A percentile compares a stretch with the other conserved stretches of the same genome.
phyloP scores from a whole-genome alignment of 176 grass and related monocot species.

The Themeda triandra region DNA sequence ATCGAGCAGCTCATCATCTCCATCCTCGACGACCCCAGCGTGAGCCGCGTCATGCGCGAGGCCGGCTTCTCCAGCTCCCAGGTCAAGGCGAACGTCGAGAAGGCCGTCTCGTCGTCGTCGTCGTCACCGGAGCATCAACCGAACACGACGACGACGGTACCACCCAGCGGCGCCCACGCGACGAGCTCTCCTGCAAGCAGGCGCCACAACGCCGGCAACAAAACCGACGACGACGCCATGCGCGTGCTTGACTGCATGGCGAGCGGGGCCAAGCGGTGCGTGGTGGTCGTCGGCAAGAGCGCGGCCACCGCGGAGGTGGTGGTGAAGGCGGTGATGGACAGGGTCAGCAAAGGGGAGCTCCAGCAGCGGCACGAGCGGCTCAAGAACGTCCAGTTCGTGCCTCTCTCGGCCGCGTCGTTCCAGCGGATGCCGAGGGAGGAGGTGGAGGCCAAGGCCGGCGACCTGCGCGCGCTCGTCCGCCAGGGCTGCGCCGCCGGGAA shows the following conservation, averaged over 20 bases:
- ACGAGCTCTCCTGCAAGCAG: background rate
- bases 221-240: conserved; percentile 37
- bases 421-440: conserved; percentile 44
- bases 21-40: conserved; percentile 95
- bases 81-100: conserved; percentile 81
- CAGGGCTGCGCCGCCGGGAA: conserved; percentile 46
- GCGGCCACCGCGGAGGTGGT: conserved; percentile 21
- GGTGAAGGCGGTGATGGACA: conserved; percentile 74
- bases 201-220: too few relatives aligned
- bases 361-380: conserved; percentile 41
- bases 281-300: conserved; percentile 60
- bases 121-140: background rate
- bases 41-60: conserved; percentile 95
- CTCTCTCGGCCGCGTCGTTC: conserved; percentile 52
- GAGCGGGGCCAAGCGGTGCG: conserved; percentile 29
- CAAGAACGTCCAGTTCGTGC: conserved; percentile 68
- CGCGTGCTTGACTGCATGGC: conserved; percentile 60
- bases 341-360: conserved; percentile 62
- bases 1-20: conserved; percentile 87
- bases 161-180: background rate
- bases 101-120: conserved; percentile 15
- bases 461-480: conserved; percentile 56
- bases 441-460: conserved; percentile 50
- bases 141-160: background rate
- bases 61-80: conserved; percentile 85